Evolutionary conservation across 441 rosid species (phyloP).

Genomic region (Syzygium malaccense): DNA sequence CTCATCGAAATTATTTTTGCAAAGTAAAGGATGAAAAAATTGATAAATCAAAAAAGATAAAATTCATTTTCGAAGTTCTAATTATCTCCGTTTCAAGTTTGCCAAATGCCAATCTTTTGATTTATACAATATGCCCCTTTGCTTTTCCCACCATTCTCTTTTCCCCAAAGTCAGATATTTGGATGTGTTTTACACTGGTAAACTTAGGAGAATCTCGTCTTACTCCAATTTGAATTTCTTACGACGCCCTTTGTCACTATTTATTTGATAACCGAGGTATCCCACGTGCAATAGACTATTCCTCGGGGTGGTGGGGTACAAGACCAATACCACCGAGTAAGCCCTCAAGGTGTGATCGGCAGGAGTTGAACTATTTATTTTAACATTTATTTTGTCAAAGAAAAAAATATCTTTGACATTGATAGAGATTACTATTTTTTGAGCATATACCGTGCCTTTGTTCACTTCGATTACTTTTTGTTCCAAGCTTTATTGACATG

Average conservation of each 20-base stretch:
- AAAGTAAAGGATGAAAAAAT: neutral
- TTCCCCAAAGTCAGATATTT: neutral
- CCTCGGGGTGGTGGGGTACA: too few relatives aligned
- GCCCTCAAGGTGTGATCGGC: too few relatives aligned
- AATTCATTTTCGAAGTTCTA: neutral
- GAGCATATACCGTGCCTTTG: fast-evolving
- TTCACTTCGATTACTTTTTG: neutral
- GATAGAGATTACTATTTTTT: neutral
- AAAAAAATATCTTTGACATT: neutral
- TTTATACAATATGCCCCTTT: neutral
- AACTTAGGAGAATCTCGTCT: neutral
- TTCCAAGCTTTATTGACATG: neutral
- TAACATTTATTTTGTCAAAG: neutral
- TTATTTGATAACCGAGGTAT: too few relatives aligned
- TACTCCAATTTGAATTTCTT: neutral
- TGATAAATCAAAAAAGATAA: neutral
- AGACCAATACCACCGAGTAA: too few relatives aligned
- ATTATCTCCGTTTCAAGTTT: neutral
- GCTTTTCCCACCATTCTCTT: neutral
- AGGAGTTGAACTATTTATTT: neutral
- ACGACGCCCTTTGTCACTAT: neutral
- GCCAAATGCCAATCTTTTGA: neutral
- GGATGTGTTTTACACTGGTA: neutral
- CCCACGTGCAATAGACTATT: too few relatives aligned
- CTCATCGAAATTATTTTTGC: neutral